phyloP scores from a whole-genome alignment of 306 rosid species.

The Vigna angularis region DNA sequence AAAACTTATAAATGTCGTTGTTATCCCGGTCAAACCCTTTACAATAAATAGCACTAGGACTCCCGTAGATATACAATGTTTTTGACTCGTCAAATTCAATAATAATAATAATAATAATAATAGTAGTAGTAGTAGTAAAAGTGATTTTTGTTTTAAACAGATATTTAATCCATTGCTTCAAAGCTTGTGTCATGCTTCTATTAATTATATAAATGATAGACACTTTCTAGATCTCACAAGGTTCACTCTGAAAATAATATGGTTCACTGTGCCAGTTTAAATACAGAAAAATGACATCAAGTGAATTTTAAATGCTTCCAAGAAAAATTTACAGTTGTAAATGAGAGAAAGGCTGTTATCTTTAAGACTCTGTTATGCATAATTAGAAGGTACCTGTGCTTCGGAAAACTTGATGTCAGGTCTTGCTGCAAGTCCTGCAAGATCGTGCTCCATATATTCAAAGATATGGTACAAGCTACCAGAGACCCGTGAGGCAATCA shows the following conservation, averaged over 20 bases:
- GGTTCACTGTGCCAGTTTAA: conserved; percentile 18
- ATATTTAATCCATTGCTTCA: not conserved
- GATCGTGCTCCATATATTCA: conserved; percentile 95
- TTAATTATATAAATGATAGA: conserved; percentile 1
- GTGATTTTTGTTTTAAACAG: not conserved
- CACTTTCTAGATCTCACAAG: conserved; percentile 3
- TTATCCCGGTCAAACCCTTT: not conserved
- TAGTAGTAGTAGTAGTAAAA: not conserved
- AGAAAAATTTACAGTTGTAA: conserved; percentile 12
- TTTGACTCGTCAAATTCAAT: conserved; percentile 23
- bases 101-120: not conserved
- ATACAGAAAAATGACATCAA: conserved; percentile 5
- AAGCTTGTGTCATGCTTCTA: not conserved
- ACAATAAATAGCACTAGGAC: not conserved
- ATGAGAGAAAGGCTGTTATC: conserved; percentile 11
- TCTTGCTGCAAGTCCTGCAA: conserved; percentile 70
- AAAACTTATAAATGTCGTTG: not conserved
- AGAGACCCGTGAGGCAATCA: conserved; percentile 80
- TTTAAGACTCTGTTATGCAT: not conserved
- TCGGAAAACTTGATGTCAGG: conserved; percentile 72
- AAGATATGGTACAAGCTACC: conserved; percentile 86
- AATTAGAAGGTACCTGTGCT: conserved; percentile 62
- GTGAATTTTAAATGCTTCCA: not conserved
- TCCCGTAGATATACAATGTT: not conserved
- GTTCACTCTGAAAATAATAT: not conserved